Percentiles rank a stretch among this genome's conserved stretches.
Conservation (phyloP, 2,329 filamentous ascomycete genomes). For the Penicillium sp. region DNA sequence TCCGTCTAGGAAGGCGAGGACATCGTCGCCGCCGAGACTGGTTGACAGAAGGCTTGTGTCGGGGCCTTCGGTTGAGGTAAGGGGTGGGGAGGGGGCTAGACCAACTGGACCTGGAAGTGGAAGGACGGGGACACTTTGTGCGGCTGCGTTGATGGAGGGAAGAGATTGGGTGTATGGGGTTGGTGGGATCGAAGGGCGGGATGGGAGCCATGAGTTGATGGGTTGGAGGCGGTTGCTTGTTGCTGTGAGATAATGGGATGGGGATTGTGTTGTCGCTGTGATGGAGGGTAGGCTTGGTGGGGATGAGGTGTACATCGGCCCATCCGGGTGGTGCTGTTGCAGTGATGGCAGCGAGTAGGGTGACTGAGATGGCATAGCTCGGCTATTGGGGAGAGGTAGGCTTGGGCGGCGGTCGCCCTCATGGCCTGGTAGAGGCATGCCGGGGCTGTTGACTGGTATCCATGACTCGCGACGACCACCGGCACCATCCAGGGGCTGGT, state of each 20-base stretch:
- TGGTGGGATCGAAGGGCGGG: conserved; percentile 29
- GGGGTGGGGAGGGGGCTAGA: conserved; percentile 28
- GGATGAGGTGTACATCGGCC: conserved; percentile 28
- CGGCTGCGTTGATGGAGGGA: conserved; percentile 34
- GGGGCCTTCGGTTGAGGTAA: conserved; percentile 27
- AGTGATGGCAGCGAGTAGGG: conserved; percentile 34
- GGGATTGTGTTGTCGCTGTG: conserved; percentile 23
- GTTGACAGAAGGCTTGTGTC: conserved; percentile 28
- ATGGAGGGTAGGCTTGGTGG: conserved; percentile 32
- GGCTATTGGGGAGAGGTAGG: conserved; percentile 34
- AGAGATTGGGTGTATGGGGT: conserved; percentile 37
- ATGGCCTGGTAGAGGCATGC: conserved; percentile 28
- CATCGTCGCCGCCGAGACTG: conserved; percentile 37
- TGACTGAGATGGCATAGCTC: conserved; percentile 32
- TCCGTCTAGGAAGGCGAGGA: conserved; percentile 36
- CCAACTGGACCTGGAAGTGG: conserved; percentile 34
- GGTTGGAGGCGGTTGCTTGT: conserved; percentile 37
- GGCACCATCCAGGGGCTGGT: conserved; percentile 29
- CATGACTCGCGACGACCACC: conserved; percentile 39
- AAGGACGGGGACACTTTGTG: conserved; percentile 33
- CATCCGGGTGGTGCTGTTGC: conserved; percentile 33
- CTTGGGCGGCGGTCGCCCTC: conserved; percentile 37
- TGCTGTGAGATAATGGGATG: conserved; percentile 26
- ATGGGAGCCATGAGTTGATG: conserved; percentile 37
- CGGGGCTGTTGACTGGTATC: conserved; percentile 39